phyloP scores from a whole-genome alignment of 2,329 filamentous ascomycete genomes.

The Cladosporium austrohemisphaericum region DNA sequence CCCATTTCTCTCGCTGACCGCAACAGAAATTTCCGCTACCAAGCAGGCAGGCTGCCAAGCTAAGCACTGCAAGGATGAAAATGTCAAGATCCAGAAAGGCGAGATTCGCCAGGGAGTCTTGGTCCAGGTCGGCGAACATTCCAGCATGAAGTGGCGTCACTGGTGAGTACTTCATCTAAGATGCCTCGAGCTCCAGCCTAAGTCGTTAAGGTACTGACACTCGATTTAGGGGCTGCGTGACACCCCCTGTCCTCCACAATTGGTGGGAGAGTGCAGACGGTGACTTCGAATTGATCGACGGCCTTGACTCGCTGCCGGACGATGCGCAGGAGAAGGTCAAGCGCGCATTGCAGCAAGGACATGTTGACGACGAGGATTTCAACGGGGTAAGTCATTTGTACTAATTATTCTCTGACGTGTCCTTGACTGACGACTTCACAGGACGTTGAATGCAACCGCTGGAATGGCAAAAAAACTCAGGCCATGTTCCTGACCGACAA shows the following conservation, averaged over 20 bases:
- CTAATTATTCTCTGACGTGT: conserved; percentile 15
- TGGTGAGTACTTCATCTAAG: conserved; percentile 67
- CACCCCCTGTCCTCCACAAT: conserved; percentile 67
- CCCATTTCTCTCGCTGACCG: not conserved
- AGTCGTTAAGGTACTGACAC: too few species aligned
- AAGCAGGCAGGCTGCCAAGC: conserved; percentile 72
- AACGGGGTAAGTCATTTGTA: conserved; percentile 64
- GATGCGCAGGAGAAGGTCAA: conserved; percentile 71
- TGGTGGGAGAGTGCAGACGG: conserved; percentile 56
- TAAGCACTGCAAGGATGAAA: conserved; percentile 64
- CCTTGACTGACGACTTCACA: conserved; percentile 34
- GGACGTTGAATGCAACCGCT: conserved; percentile 75
- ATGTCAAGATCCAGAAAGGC: conserved; percentile 71
- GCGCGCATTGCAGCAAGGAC: conserved; percentile 68
- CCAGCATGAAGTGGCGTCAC: conserved; percentile 75
- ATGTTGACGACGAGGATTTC: conserved; percentile 83
- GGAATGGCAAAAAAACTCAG: conserved; percentile 44
- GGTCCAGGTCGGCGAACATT: conserved; percentile 59
- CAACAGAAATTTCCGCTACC: conserved; percentile 64
- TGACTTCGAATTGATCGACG: conserved; percentile 69
- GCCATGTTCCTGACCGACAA: conserved; percentile 34
- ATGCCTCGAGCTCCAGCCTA: not conserved
- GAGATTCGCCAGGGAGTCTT: conserved; percentile 73
- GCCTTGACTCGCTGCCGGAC: conserved; percentile 70
- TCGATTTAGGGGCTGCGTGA: conserved; percentile 74